These are phyloP conservation scores for Excoecaria agallocha DNA, from an alignment of 345 rosid genomes.

Conservation along the genomic window DNA sequence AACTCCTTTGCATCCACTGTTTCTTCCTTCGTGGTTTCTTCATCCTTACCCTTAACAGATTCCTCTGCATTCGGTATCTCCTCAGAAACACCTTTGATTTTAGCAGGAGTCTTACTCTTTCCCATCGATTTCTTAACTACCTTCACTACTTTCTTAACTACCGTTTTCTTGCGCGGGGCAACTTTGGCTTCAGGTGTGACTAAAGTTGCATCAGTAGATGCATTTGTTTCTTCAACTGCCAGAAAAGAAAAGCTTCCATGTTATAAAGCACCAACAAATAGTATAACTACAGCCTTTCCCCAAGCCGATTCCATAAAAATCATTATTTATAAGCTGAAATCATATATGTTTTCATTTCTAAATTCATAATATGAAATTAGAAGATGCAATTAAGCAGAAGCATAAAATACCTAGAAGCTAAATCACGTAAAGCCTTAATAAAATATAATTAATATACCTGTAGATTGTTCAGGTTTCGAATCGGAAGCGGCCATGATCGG, in stretches of 20 bases:
- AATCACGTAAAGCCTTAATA: not conserved
- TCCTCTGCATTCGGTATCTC: slow-evolving; percentile 22
- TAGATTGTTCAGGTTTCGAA: slow-evolving; percentile 26
- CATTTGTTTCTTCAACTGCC: slow-evolving; percentile 27
- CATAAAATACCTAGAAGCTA: not conserved
- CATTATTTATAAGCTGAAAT: not conserved
- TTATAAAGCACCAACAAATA: not conserved
- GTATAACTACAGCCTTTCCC: not conserved
- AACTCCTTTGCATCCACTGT: slow-evolving; percentile 8
- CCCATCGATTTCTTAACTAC: slow-evolving; percentile 32
- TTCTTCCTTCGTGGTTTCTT: slow-evolving; percentile 17
- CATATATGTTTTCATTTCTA: not conserved
- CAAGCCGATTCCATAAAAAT: not conserved
- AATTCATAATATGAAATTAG: not conserved
- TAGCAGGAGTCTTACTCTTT: slow-evolving; percentile 26
- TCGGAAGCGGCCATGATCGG: slow-evolving; percentile 14
- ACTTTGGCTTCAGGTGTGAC: slow-evolving; percentile 24
- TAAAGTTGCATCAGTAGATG: slow-evolving; percentile 9
- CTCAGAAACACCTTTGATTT: slow-evolving; percentile 18
- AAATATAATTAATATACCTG: slow-evolving; percentile 27
- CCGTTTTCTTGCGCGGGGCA: slow-evolving; percentile 20
- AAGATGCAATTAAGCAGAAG: not conserved
- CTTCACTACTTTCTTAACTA: slow-evolving; percentile 28
- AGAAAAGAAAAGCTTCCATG: not conserved
- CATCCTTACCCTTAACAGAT: slow-evolving; percentile 23